Conservation (phyloP, 2,329 filamentous ascomycete species). For the Furcasterigmium sp. region DNA sequence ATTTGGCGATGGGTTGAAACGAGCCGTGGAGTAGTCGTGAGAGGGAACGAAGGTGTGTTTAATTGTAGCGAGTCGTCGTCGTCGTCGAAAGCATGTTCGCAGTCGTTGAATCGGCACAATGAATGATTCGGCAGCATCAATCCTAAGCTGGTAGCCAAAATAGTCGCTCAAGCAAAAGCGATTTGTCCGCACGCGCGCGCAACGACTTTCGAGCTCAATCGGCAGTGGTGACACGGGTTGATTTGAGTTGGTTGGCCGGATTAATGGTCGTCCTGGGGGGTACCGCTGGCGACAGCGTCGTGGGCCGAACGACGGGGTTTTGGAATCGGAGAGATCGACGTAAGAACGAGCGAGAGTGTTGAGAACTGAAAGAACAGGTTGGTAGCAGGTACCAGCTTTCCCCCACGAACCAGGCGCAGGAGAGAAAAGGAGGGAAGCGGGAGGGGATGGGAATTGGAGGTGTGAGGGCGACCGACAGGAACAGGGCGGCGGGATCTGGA, state of each 20-base stretch:
- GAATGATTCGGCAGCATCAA: background rate
- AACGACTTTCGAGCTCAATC: background rate
- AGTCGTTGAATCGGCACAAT: background rate
- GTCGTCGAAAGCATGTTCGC: background rate
- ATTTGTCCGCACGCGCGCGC: background rate
- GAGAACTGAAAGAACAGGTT: background rate
- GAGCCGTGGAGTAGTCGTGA: background rate
- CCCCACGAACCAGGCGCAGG: background rate
- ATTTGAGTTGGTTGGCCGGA: background rate
- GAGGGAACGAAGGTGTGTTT: background rate
- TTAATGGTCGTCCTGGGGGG: too few relatives aligned
- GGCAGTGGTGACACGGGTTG: background rate
- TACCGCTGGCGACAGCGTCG: background rate
- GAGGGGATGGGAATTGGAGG: background rate
- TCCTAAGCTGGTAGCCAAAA: background rate
- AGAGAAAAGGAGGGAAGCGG: background rate
- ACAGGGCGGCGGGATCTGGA: background rate
- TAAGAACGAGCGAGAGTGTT: background rate
- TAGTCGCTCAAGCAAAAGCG: background rate
- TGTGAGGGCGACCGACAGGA: background rate
- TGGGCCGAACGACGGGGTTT: background rate
- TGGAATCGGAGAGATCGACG: background rate
- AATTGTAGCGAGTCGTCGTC: background rate
- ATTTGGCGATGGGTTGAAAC: conserved; percentile 1
- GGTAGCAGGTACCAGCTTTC: background rate